Conservation (phyloP, 352 stramenopile genomes). For the Globisporangium yorkense region DNA sequence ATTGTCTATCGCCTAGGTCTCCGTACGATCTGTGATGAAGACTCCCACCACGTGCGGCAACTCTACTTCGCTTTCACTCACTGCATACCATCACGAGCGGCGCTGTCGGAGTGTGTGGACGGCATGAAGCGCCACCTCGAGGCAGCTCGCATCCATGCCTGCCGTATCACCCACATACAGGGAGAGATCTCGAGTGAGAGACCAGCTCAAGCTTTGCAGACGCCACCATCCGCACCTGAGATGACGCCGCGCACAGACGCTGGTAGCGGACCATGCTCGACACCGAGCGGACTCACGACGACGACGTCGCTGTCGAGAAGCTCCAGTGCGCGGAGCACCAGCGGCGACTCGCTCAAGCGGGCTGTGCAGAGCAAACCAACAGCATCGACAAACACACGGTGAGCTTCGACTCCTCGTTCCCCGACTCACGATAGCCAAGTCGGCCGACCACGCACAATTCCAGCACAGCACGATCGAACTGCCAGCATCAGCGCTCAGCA, state of each 20-base stretch:
- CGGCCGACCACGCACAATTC: conserved; percentile 20
- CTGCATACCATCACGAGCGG: background rate
- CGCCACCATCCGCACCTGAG: conserved; percentile 17
- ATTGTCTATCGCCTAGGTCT: background rate
- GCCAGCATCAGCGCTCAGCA: conserved; percentile 12
- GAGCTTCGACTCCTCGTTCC: background rate
- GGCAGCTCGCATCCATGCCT: background rate
- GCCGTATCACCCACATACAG: too few relatives aligned
- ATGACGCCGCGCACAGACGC: conserved; percentile 28
- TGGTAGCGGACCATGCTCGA: conserved; percentile 27
- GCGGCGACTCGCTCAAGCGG: conserved; percentile 24
- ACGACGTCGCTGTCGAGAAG: conserved; percentile 24
- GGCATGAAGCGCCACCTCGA: background rate
- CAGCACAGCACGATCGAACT: conserved; percentile 34
- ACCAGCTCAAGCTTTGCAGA: background rate
- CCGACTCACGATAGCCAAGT: background rate
- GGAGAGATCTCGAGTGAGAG: too few relatives aligned
- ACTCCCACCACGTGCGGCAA: too few relatives aligned
- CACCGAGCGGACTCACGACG: conserved; percentile 23
- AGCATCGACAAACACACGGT: background rate
- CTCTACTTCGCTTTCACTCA: background rate
- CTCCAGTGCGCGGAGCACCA: conserved; percentile 24
- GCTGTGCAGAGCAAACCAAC: conserved; percentile 9
- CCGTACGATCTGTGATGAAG: too few relatives aligned
- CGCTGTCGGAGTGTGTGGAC: background rate